Percentiles rank a stretch among this genome's conserved stretches.
Conservation (phyloP, 345 rosid genomes). For the Linum lewisii region DNA sequence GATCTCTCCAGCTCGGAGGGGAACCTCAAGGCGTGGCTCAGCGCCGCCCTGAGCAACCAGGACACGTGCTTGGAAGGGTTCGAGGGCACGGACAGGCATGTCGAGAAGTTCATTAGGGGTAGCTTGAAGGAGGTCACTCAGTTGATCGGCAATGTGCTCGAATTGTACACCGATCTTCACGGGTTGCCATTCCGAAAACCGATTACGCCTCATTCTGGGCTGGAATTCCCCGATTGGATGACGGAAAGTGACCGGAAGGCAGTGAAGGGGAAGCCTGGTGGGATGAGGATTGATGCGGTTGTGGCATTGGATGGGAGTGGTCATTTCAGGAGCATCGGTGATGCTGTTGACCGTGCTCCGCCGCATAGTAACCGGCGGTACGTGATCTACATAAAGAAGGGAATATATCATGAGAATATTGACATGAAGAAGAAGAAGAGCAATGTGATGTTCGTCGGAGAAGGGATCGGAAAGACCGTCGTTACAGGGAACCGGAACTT, state of each 20-base stretch:
- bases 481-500: constrained; percentile 19
- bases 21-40: constrained; percentile 37
- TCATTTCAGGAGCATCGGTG: constrained; percentile 16
- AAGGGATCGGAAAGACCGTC: constrained; percentile 24
- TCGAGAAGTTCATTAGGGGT: constrained; percentile 42
- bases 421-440: constrained; percentile 27
- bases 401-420: constrained; percentile 21
- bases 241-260: constrained; percentile 41
- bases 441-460: constrained; percentile 22
- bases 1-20: constrained; percentile 26
- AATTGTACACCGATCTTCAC: constrained; percentile 34
- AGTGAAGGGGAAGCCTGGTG: constrained; percentile 1
- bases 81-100: constrained; percentile 65
- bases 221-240: constrained; percentile 53
- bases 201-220: not conserved
- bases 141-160: constrained; percentile 20
- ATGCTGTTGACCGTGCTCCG: constrained; percentile 23
- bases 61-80: constrained; percentile 30
- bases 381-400: constrained; percentile 22
- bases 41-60: constrained; percentile 26
- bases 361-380: constrained; percentile 13
- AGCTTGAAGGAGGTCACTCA: constrained; percentile 61
- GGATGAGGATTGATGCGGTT: constrained; percentile 17
- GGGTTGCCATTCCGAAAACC: constrained; percentile 57
- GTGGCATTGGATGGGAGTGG: constrained; percentile 24